phyloP scores from a whole-genome alignment of 768 basidiomycete genomes.

The Omphalotus guepiniiformis region DNA sequence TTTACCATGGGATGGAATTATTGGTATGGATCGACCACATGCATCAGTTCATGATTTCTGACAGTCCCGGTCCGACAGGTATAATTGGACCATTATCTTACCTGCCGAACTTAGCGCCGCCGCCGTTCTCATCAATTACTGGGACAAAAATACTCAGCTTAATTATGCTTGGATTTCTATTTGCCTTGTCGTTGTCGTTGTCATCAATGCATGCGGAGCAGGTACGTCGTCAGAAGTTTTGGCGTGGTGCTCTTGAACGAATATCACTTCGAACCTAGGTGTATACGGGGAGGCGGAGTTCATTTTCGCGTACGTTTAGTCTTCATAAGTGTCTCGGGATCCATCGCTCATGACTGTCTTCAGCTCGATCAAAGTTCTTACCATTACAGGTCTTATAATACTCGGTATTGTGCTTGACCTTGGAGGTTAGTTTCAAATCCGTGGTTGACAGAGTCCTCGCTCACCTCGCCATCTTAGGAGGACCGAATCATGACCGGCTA shows the following conservation, averaged over 20 bases:
- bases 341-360: no score
- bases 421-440: constrained; percentile 41
- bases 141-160: constrained; percentile 46
- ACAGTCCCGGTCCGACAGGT: constrained; percentile 33
- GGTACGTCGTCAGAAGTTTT: constrained; percentile 27
- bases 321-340: not conserved
- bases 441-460: not conserved
- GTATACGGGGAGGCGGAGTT: constrained; percentile 87
- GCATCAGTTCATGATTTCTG: not conserved
- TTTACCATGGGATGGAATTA: constrained; percentile 53
- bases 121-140: constrained; percentile 72
- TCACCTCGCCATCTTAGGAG: constrained; percentile 42
- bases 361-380: constrained; percentile 84
- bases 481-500: constrained; percentile 71
- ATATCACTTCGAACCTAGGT: constrained; percentile 25
- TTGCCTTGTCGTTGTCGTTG: constrained; percentile 68
- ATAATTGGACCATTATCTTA: constrained; percentile 62
- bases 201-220: constrained; percentile 73
- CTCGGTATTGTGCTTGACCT: constrained; percentile 77
- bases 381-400: constrained; percentile 69
- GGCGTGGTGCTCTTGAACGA: not conserved
- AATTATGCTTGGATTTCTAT: constrained; percentile 80
- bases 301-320: constrained; percentile 57
- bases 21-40: constrained; percentile 27
- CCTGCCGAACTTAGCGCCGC: constrained; percentile 75